Percentiles rank a stretch among this genome's conserved stretches.
Evolutionary conservation across 371 early-diverging fungal species (phyloP).

Genomic region (Zancudomyces culisetae): DNA sequence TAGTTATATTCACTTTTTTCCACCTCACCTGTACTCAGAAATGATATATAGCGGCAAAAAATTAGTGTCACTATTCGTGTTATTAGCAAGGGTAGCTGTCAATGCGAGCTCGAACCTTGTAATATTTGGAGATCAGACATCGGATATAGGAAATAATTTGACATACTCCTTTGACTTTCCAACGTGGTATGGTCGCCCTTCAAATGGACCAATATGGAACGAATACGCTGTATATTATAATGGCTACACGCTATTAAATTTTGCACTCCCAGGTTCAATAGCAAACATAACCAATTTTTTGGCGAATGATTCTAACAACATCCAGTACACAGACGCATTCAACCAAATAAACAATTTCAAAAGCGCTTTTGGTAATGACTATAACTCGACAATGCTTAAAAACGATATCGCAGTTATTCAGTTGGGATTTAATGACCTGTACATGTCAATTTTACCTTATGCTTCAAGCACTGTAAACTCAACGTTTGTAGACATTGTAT

Average conservation of each 20-base stretch:
- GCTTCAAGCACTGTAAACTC: background rate
- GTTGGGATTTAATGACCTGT: slow-evolving; percentile 5
- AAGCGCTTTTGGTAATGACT: background rate
- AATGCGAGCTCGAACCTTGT: too few species aligned
- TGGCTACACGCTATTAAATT: slow-evolving; percentile 8
- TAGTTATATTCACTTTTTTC: too few species aligned
- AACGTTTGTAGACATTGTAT: background rate
- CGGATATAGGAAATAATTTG: slow-evolving; percentile 3
- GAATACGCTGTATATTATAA: slow-evolving; percentile 6
- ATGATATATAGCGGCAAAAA: too few species aligned
- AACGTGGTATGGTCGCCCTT: background rate
- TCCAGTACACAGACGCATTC: background rate
- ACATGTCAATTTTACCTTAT: background rate
- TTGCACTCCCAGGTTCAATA: slow-evolving; percentile 5
- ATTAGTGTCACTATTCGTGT: too few species aligned
- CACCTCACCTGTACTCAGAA: too few species aligned
- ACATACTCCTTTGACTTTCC: background rate
- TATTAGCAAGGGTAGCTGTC: too few species aligned
- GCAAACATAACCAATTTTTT: background rate
- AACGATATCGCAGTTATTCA: slow-evolving; percentile 7
- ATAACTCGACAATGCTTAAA: slow-evolving; percentile 1
- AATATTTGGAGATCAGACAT: background rate
- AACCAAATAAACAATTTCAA: slow-evolving; percentile 5
- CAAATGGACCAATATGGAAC: slow-evolving; percentile 11
- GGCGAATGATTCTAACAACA: background rate